phyloP scores from a whole-genome alignment of 345 rosid genomes.

The Moricandia arvensis region DNA sequence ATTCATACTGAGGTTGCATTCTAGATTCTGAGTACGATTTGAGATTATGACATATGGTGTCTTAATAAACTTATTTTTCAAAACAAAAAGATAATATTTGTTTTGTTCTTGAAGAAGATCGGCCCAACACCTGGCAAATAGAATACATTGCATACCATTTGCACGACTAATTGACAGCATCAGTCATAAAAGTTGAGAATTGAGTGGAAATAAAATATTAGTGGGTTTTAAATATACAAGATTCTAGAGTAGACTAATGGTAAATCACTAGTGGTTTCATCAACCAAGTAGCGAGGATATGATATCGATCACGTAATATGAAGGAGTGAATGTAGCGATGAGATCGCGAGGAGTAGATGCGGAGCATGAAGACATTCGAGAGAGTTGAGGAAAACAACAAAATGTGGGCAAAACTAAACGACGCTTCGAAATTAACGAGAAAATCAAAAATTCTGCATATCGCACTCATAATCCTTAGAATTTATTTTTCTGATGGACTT shows the following conservation, averaged over 20 bases:
- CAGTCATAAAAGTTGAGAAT: neutral
- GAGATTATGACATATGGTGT: neutral
- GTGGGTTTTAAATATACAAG: too few species aligned
- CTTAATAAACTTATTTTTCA: neutral
- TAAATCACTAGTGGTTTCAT: neutral
- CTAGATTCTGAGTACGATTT: constrained; percentile 3
- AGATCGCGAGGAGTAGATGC: too few species aligned
- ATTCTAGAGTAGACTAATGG: constrained; percentile 13
- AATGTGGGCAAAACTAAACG: too few species aligned
- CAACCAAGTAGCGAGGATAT: too few species aligned
- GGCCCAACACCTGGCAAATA: neutral
- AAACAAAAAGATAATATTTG: neutral
- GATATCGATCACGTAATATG: too few species aligned
- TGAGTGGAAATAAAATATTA: neutral
- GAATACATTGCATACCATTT: neutral
- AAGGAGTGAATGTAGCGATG: too few species aligned
- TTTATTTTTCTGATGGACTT: too few species aligned
- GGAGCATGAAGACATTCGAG: too few species aligned
- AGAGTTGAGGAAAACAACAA: too few species aligned
- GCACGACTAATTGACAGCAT: constrained; percentile 15
- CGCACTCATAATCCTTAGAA: too few species aligned
- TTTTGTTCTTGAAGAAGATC: neutral
- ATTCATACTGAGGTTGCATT: neutral
- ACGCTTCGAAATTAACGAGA: too few species aligned
- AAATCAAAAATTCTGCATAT: too few species aligned